phyloP scores from a whole-genome alignment of 2,329 filamentous ascomycete genomes.

The Zasmidium angulare region DNA sequence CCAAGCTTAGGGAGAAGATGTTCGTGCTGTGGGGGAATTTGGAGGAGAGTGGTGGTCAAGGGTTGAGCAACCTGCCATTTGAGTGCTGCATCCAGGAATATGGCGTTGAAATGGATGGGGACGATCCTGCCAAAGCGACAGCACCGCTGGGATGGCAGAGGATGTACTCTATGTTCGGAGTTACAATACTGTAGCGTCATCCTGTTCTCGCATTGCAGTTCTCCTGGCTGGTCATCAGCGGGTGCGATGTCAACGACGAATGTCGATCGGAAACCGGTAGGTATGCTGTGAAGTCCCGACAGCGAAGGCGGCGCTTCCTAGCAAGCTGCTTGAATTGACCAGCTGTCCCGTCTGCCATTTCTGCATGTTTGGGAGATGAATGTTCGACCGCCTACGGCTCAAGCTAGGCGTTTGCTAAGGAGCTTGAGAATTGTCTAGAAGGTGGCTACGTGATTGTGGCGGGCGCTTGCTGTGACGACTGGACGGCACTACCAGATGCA shows the following conservation, averaged over 20 bases:
- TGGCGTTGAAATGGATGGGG: conserved; percentile 37
- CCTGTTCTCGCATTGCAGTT: no score
- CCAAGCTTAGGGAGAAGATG: conserved; percentile 64
- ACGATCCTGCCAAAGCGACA: conserved; percentile 22
- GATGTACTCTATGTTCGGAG: conserved; percentile 37
- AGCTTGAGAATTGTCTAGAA: not conserved
- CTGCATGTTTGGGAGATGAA: no score
- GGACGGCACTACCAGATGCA: no score
- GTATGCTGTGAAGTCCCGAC: no score
- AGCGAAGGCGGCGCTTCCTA: no score
- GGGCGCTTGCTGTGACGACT: not conserved
- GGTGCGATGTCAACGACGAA: no score
- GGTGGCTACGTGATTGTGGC: not conserved
- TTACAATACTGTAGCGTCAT: conserved; percentile 30
- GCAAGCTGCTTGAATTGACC: no score
- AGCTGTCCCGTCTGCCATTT: no score
- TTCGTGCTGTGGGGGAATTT: conserved; percentile 84
- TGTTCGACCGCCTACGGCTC: no score
- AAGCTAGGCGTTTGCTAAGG: no score
- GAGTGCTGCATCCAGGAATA: conserved; percentile 48
- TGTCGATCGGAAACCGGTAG: no score
- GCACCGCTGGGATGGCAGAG: conserved; percentile 22
- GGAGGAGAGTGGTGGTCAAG: conserved; percentile 54
- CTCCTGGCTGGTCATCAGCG: no score
- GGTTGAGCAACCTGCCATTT: conserved; percentile 42